phyloP scores from a whole-genome alignment of 441 rosid genomes.

The Brassica hybrid region DNA sequence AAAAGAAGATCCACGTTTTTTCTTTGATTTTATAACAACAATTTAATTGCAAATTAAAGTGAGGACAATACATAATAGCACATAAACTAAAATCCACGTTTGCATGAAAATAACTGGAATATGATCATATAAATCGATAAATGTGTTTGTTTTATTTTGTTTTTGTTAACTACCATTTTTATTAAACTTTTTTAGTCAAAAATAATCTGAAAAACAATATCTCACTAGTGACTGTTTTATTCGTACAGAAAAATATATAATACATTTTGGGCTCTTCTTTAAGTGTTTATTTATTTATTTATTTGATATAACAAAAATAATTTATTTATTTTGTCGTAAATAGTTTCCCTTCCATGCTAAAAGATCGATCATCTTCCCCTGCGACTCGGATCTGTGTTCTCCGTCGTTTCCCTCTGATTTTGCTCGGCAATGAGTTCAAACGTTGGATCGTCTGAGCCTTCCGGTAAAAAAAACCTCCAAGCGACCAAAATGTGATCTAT shows the following conservation, averaged over 20 bases:
- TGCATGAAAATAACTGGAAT: background rate
- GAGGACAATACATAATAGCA: no score
- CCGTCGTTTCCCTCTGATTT: slow-evolving; percentile 10
- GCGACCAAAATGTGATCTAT: slow-evolving; percentile 51
- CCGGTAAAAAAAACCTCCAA: slow-evolving; percentile 43
- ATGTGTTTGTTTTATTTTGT: background rate
- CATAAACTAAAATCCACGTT: background rate
- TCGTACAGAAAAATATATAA: background rate
- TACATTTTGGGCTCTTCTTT: background rate
- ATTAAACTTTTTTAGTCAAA: background rate
- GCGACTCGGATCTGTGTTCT: slow-evolving; percentile 5
- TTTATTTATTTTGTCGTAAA: background rate
- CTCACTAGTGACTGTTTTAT: background rate
- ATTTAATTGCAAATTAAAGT: no score
- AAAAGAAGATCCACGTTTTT: background rate
- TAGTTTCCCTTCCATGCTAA: background rate
- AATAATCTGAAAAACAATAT: background rate
- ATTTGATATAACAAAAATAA: no score
- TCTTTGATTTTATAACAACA: no score
- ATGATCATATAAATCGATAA: background rate
- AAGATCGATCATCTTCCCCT: slow-evolving; percentile 1
- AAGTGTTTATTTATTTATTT: no score
- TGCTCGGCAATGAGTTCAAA: slow-evolving; percentile 42
- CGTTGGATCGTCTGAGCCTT: slow-evolving; percentile 46
- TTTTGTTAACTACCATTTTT: background rate